These are phyloP conservation scores for Daldinia childiae DNA, from an alignment of 495 filamentous ascomycete genomes.

Conservation along the genomic window DNA sequence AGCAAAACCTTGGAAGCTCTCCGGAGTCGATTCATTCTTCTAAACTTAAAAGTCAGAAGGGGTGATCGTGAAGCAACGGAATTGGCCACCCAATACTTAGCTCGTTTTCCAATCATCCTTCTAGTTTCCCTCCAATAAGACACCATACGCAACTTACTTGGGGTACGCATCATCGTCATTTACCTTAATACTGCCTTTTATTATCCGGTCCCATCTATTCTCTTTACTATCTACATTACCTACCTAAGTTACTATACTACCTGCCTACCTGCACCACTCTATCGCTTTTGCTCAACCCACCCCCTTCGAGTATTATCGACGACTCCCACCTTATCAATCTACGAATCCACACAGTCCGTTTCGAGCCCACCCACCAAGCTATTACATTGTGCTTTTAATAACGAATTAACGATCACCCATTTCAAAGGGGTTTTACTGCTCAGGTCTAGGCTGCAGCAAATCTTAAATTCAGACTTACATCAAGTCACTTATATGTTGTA, in stretches of 20 bases:
- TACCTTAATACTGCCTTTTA: constrained; percentile 3
- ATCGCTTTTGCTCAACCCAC: constrained; percentile 8
- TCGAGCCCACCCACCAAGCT: constrained; percentile 8
- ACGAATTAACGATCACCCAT: constrained; percentile 28
- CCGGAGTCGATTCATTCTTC: constrained; percentile 19
- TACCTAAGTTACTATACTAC: background rate
- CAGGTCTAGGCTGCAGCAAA: constrained; percentile 27
- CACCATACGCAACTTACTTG: background rate
- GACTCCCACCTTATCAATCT: constrained; percentile 30
- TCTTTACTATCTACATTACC: background rate
- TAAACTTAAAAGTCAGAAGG: constrained; percentile 8
- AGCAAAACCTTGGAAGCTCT: constrained; percentile 3
- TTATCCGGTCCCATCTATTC: constrained; percentile 18
- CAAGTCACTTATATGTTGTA: constrained; percentile 51
- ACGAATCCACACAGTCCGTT: constrained; percentile 6
- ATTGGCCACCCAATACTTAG: constrained; percentile 30
- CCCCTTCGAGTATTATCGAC: constrained; percentile 24
- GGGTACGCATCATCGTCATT: constrained; percentile 10
- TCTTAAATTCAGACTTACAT: constrained; percentile 38
- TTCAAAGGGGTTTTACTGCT: constrained; percentile 29
- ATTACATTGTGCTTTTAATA: constrained; percentile 5
- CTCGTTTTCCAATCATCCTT: constrained; percentile 27
- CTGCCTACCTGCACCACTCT: background rate
- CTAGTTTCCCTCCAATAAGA: constrained; percentile 17
- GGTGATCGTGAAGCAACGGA: constrained; percentile 13